phyloP scores from a whole-genome alignment of 768 basidiomycete genomes.

The Russula emetica region DNA sequence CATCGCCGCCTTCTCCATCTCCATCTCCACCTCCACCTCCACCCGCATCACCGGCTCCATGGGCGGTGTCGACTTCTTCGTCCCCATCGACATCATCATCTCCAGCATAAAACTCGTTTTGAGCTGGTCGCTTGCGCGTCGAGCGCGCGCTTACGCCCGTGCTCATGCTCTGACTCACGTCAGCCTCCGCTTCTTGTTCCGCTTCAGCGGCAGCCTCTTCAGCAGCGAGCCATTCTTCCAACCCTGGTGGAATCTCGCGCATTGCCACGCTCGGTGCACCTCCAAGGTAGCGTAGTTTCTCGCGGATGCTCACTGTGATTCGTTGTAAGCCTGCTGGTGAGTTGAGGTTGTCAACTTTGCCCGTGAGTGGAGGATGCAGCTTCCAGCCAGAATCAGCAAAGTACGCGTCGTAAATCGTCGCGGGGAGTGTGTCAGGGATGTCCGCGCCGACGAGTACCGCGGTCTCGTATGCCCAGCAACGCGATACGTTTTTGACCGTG shows the following conservation, averaged over 20 bases:
- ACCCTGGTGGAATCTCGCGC: constrained; percentile 93
- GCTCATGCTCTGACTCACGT: constrained; percentile 49
- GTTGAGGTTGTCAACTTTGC: constrained; percentile 92
- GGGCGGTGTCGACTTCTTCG: constrained; percentile 33
- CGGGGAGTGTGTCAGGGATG: constrained; percentile 83
- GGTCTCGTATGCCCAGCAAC: constrained; percentile 99
- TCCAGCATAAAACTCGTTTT: constrained; percentile 71
- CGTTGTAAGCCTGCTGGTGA: constrained; percentile 75
- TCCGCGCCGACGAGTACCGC: constrained; percentile 80
- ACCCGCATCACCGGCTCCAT: constrained; percentile 49
- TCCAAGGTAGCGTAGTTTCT: constrained; percentile 86
- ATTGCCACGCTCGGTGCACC: constrained; percentile 96
- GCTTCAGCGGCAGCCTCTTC: constrained; percentile 66
- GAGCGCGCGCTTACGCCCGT: constrained; percentile 51
- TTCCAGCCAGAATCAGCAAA: constrained; percentile 90
- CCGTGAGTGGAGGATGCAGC: constrained; percentile 87
- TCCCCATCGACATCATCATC: constrained; percentile 54
- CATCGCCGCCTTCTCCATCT: constrained; percentile 36
- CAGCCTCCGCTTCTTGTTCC: constrained; percentile 68
- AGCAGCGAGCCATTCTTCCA: constrained; percentile 63
- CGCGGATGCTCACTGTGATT: constrained; percentile 80
- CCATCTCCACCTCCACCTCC: constrained; percentile 54
- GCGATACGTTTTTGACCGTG: constrained; percentile 92
- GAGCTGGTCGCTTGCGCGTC: constrained; percentile 40
- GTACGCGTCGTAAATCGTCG: constrained; percentile 87